Base-by-base conservation (phyloP, 108 stramenopile species). In the Fragilaria radians region DNA sequence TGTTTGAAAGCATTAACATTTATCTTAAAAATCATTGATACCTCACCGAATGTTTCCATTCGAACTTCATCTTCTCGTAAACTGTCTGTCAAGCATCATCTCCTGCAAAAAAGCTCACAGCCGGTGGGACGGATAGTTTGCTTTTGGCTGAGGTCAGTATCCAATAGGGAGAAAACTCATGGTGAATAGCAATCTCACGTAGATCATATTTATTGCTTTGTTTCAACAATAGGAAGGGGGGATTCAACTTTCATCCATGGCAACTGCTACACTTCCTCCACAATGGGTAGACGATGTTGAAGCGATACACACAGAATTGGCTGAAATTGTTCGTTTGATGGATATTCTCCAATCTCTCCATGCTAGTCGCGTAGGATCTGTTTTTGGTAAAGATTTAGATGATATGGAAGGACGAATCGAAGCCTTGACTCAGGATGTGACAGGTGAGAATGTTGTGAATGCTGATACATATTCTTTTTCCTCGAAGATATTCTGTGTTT, bases 351-450 rank as follows among this genome's bases (percentile, higher is more conserved):
- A 80, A 27, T 80, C 75, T 5, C 76, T 97, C 80, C 97, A 98
- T 63, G 80, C 89, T 0, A 84, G 87, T 3, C 84, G 99, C 5
- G 79, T 99, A 46, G 96, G 91, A 48, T 80, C 76, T 0, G 89
- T 90, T 33, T 93, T 95, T 70, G 94, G 88, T 4, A 74, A 80
- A 33, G 94, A 95, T 61, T 65, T 93, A 47, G 87, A 86, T 53
- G 70, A 81, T 48, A 88, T 91, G 85, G 95, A 97, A 63, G 66
- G 71, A 25, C 74, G 86, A 58, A 97, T 99, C 47, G 94, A 97
- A 61, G 36, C 52, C 14, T 65, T 83, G 71, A 98, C 95, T 1
- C 78, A 66, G 1, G 87, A 93, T 34, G 36, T 42, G 36, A 42
- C 36, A 42, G 36, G 36, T 42, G 14, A 14, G 36, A 11, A 14